Conservation (phyloP, 345 rosid species). For the Acer campestre region DNA sequence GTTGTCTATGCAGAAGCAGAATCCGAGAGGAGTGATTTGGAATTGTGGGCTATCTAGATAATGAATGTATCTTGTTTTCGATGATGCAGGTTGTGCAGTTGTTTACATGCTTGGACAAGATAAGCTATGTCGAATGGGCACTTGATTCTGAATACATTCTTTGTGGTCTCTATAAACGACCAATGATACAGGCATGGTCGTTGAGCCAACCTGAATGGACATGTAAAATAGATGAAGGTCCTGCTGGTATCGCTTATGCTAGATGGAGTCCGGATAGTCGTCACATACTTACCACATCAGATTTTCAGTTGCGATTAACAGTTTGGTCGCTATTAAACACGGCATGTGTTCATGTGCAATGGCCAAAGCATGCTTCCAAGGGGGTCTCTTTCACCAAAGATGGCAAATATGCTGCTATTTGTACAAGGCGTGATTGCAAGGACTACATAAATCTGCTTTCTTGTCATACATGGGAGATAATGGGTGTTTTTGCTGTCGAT, state of each 20-base stretch:
- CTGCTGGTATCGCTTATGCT: slow-evolving; percentile 93
- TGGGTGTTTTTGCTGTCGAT: slow-evolving; percentile 90
- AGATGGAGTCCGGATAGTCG: slow-evolving; percentile 99
- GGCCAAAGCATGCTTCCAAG: slow-evolving; percentile 93
- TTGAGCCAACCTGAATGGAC: slow-evolving; percentile 94
- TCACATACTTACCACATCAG: slow-evolving; percentile 90
- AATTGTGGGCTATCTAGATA: not conserved
- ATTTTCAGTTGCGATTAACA: slow-evolving; percentile 83
- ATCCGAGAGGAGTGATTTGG: not conserved
- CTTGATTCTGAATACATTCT: slow-evolving; percentile 93
- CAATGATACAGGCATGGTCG: slow-evolving; percentile 97
- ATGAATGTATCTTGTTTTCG: slow-evolving; percentile 15
- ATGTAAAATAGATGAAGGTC: slow-evolving; percentile 97
- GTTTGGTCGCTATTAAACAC: slow-evolving; percentile 95
- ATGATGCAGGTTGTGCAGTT: slow-evolving; percentile 87
- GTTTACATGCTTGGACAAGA: slow-evolving; percentile 96
- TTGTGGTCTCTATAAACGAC: slow-evolving; percentile 85
- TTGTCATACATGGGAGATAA: slow-evolving; percentile 91
- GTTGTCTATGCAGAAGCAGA: too few species aligned
- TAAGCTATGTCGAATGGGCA: slow-evolving; percentile 98
- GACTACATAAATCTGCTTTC: slow-evolving; percentile 87
- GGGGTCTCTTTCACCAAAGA: slow-evolving; percentile 83
- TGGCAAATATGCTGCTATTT: slow-evolving; percentile 87
- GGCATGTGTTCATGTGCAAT: slow-evolving; percentile 94
- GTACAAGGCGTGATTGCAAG: slow-evolving; percentile 94